A percentile compares a stretch with the other conserved stretches of the same genome.
These are phyloP conservation scores for Rhizophagus prolifer DNA, from an alignment of 192 early-diverging fungal species.

Conservation along the genomic window DNA sequence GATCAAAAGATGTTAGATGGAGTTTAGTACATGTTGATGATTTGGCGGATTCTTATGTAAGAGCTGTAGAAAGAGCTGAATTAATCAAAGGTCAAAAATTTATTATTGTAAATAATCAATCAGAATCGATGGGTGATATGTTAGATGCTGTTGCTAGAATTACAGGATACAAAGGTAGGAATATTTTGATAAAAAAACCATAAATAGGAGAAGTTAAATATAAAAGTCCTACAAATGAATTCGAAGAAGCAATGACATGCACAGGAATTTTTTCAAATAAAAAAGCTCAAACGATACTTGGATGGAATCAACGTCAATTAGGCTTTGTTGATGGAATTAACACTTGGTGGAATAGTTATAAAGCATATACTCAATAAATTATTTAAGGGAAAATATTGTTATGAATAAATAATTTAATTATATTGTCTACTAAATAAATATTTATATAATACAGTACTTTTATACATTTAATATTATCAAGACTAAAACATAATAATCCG, in stretches of 20 bases:
- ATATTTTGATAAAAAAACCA: not conserved
- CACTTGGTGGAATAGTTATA: constrained; percentile 23
- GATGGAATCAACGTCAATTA: constrained; percentile 30
- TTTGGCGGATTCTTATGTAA: constrained; percentile 35
- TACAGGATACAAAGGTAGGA: constrained; percentile 26
- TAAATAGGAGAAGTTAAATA: not conserved
- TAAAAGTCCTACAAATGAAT: not conserved
- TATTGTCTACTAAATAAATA: too few relatives aligned
- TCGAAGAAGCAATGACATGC: constrained; percentile 1
- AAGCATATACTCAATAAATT: not conserved
- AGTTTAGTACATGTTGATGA: constrained; percentile 40
- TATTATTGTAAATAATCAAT: constrained; percentile 32
- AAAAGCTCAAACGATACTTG: constrained; percentile 29
- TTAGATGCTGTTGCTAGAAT: constrained; percentile 32
- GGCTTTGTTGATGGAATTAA: constrained; percentile 26
- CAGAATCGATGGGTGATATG: constrained; percentile 33
- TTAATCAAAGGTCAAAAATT: constrained; percentile 34
- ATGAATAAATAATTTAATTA: not conserved
- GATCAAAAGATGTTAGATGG: constrained; percentile 16
- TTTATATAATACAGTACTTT: too few relatives aligned
- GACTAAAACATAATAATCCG: too few relatives aligned
- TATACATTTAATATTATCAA: not conserved
- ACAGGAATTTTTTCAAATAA: constrained; percentile 12
- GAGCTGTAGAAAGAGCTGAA: constrained; percentile 30
- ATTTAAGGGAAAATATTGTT: too few relatives aligned